phyloP scores from a whole-genome alignment of 1,284 basidiomycete species.

The Leccinum pseudoinsigne region DNA sequence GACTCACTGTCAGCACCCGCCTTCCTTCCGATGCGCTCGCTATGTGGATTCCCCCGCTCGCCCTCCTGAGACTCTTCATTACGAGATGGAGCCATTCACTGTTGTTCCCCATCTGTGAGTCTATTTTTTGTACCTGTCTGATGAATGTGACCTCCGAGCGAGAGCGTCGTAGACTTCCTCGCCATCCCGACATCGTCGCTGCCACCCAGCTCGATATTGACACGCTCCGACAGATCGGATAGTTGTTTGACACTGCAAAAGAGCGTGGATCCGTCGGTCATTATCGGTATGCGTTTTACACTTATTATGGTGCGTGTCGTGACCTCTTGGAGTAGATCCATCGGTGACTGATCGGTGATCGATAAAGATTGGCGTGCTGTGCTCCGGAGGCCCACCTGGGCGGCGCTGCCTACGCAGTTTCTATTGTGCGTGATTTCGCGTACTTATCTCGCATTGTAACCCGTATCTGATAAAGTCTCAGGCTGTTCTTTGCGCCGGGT shows the following conservation, averaged over 20 bases:
- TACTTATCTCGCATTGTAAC: not conserved
- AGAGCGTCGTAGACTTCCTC: constrained; percentile 68
- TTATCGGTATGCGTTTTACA: constrained; percentile 81
- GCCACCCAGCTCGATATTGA: constrained; percentile 65
- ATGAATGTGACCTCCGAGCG: not conserved
- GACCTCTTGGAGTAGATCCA: not conserved
- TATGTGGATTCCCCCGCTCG: constrained; percentile 78
- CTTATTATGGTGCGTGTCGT: constrained; percentile 61
- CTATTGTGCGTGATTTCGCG: constrained; percentile 51
- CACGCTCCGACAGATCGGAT: constrained; percentile 66
- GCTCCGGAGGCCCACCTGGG: constrained; percentile 66
- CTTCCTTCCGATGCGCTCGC: constrained; percentile 72
- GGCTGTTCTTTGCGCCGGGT: constrained; percentile 64
- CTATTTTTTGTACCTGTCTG: not conserved
- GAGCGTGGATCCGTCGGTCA: constrained; percentile 49
- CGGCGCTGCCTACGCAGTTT: constrained; percentile 80
- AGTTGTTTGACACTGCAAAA: constrained; percentile 82
- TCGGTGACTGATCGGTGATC: not conserved
- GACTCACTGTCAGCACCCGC: constrained; percentile 44
- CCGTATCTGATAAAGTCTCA: constrained; percentile 28
- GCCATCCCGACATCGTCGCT: constrained; percentile 73
- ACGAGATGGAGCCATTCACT: constrained; percentile 84
- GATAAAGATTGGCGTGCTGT: constrained; percentile 35
- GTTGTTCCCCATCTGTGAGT: constrained; percentile 86
- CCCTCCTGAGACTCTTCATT: constrained; percentile 81